Evolutionary conservation across 1,284 basidiomycete species (phyloP).

Genomic region (Baeospora myosura): DNA sequence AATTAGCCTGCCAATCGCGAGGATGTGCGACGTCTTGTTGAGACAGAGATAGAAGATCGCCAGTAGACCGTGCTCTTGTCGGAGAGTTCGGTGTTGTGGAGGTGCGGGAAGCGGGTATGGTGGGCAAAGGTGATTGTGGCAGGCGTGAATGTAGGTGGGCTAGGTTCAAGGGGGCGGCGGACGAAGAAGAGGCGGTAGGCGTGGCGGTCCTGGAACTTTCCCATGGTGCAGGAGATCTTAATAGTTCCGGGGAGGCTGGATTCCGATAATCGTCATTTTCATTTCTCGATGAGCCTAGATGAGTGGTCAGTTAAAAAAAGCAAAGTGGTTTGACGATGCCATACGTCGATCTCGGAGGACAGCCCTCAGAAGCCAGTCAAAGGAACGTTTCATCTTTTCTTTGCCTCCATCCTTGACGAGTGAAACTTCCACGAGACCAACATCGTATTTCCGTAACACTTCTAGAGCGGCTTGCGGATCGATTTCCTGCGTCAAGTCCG

Average conservation of each 20-base stretch:
- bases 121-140: constrained; percentile 24
- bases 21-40: constrained; percentile 6
- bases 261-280: constrained; percentile 47
- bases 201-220: constrained; percentile 45
- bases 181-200: constrained; percentile 39
- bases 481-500: constrained; percentile 52
- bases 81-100: constrained; percentile 30
- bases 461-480: constrained; percentile 44
- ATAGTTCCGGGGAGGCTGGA: constrained; percentile 61
- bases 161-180: constrained; percentile 24
- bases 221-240: constrained; percentile 44
- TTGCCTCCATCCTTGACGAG: constrained; percentile 43
- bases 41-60: constrained; percentile 46
- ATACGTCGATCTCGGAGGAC: constrained; percentile 49
- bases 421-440: constrained; percentile 64
- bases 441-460: constrained; percentile 47
- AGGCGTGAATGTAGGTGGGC: constrained; percentile 23
- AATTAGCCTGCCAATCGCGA: constrained; percentile 20
- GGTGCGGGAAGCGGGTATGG: constrained; percentile 26
- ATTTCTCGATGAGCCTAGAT: constrained; percentile 23
- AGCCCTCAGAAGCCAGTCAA: constrained; percentile 58
- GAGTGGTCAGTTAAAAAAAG: constrained; percentile 9
- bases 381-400: constrained; percentile 56
- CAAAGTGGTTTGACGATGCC: constrained; percentile 17
- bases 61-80: constrained; percentile 46